phyloP scores from a whole-genome alignment of 441 rosid species.

The Corymbia calophylla region DNA sequence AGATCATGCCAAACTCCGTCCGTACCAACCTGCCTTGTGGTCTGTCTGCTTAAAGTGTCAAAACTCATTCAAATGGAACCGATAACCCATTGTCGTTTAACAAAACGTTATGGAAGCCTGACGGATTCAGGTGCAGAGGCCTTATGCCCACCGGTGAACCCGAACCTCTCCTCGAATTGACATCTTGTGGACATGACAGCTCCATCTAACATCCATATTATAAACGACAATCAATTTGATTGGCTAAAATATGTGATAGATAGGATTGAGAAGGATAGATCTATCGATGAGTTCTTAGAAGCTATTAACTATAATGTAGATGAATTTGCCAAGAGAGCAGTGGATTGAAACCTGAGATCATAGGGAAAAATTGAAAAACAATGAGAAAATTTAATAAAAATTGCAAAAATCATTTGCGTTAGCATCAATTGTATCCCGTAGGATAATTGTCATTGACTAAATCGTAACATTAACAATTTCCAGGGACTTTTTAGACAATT shows the following conservation, averaged over 20 bases:
- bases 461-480: background rate
- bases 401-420: background rate
- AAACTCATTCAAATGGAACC: background rate
- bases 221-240: background rate
- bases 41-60: background rate
- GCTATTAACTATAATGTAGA: background rate
- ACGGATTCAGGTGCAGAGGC: background rate
- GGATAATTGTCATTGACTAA: background rate
- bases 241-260: background rate
- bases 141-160: background rate
- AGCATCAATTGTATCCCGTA: rapidly evolving
- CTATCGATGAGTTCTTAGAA: background rate
- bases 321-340: background rate
- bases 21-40: background rate
- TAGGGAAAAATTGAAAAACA: background rate
- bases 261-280: background rate
- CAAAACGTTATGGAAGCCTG: background rate
- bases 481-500: background rate
- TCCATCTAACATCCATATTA: background rate
- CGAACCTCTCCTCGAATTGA: background rate
- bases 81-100: background rate
- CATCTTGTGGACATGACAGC: background rate
- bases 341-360: no score
- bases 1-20: background rate
- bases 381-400: background rate